Percentiles rank a stretch among this genome's conserved stretches.
These are phyloP conservation scores for Rhizophagus clarus DNA, from an alignment of 192 early-diverging fungal genomes.

Conservation along the genomic window DNA sequence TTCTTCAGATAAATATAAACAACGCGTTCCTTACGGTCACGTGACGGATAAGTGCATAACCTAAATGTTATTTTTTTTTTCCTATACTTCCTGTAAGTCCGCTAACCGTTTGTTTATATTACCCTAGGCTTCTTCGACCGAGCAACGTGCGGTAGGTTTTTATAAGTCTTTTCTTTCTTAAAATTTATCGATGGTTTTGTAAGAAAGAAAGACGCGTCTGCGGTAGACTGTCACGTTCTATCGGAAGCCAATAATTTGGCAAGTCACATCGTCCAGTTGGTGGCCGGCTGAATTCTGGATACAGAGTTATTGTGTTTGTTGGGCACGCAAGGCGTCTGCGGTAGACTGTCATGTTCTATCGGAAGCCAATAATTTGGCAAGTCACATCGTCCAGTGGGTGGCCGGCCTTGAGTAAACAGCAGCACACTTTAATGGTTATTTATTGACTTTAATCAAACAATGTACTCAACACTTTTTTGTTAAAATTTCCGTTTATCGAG, in stretches of 20 bases:
- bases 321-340: slow-evolving; percentile 17
- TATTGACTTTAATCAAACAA: slow-evolving; percentile 15
- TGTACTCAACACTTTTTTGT: slow-evolving; percentile 4
- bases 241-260: slow-evolving; percentile 33
- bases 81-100: too few relatives aligned
- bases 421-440: slow-evolving; percentile 8
- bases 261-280: slow-evolving; percentile 33
- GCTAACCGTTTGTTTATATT: too few relatives aligned
- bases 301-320: slow-evolving; percentile 23
- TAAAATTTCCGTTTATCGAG: not conserved
- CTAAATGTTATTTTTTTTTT: too few relatives aligned
- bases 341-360: slow-evolving; percentile 26
- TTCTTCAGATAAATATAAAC: too few relatives aligned
- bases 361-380: slow-evolving; percentile 33
- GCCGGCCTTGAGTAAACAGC: slow-evolving; percentile 29
- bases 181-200: not conserved
- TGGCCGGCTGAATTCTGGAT: slow-evolving; percentile 25
- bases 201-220: slow-evolving; percentile 28
- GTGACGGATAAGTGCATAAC: too few relatives aligned
- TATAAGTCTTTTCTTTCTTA: not conserved
- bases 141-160: not conserved
- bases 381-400: slow-evolving; percentile 30
- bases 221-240: slow-evolving; percentile 27
- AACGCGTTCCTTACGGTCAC: too few relatives aligned
- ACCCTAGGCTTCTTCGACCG: too few relatives aligned